Conservation (phyloP, 306 rosid genomes). For the Luffa aegyptiaca region DNA sequence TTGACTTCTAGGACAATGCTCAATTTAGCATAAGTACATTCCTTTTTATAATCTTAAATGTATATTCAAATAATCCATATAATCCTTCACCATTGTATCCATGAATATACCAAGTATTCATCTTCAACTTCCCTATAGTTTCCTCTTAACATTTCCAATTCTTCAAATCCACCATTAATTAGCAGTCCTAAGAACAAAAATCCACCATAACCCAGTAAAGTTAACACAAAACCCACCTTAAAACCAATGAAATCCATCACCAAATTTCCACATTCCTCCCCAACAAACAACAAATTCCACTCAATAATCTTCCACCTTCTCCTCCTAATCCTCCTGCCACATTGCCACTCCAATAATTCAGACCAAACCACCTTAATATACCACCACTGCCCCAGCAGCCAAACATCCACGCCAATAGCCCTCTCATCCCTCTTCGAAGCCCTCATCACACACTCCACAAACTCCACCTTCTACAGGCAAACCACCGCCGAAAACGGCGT, state of each 20-base stretch:
- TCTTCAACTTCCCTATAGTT: no score
- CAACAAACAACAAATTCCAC: not conserved
- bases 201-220: not conserved
- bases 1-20: no score
- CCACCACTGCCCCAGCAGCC: constrained; percentile 35
- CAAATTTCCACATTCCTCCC: not conserved
- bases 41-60: no score
- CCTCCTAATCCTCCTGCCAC: constrained; percentile 14
- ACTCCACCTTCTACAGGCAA: constrained; percentile 43
- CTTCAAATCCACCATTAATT: no score
- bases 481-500: not conserved
- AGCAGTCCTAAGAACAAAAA: not conserved
- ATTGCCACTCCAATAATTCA: constrained; percentile 15
- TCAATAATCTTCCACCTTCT: not conserved
- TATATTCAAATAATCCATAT: no score
- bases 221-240: not conserved
- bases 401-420: constrained; percentile 26
- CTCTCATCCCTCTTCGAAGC: constrained; percentile 44
- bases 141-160: no score
- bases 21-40: no score
- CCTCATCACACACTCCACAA: constrained; percentile 40
- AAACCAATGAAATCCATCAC: not conserved
- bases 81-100: no score
- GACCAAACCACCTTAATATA: constrained; percentile 32
- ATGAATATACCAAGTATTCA: no score